Evolutionary conservation across 208 protist species (phyloP), one percentile per base, ranked within the genome.

Genomic region (Plasmodiophora brassicae): DNA sequence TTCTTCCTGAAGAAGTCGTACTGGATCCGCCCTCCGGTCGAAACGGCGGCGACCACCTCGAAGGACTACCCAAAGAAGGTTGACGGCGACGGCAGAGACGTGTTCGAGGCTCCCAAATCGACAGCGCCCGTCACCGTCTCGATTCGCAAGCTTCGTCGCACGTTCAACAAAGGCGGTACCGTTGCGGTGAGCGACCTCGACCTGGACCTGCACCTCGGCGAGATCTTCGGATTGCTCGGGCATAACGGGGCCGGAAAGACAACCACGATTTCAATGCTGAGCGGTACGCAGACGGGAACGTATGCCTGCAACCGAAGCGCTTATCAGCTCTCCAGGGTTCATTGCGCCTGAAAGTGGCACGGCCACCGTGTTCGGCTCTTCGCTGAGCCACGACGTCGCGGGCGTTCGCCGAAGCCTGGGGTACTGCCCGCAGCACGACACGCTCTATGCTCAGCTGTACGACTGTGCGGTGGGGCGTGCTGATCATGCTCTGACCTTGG

Each of bases 401-500:
- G 20, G 28, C 8, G 46, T 43, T 84, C 85, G 5, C 8, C 10
- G 65, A 35, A 71, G 41, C 85, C 20, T 92, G 0, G 91, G 91
- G 46, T 46, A 85, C 0, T 92, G 91, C 87, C 88, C 91, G 22
- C 90, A 92, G 88, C 28, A 38, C 1, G 84, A 92, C 83, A 1
- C 39, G 28, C 41, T 91, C 0, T 91, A 22, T 0, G 88, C 91
- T 0, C 39, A 86, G 36, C 46, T 92, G n/a, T n/a, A n/a, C n/a
- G n/a, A n/a, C n/a, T n/a, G n/a, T n/a, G n/a, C n/a, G n/a, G n/a
- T n/a, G n/a, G n/a, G n/a, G n/a, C n/a, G n/a, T n/a, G n/a, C n/a
- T n/a, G n/a, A n/a, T n/a, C n/a, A n/a, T n/a, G n/a, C n/a, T n/a
- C n/a, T n/a, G n/a, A n/a, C n/a, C n/a, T n/a, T n/a, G n/a, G n/a